Percentiles rank a stretch among this genome's conserved stretches.
phyloP scores from a whole-genome alignment of 768 basidiomycete genomes.

The Suillus sp. region DNA sequence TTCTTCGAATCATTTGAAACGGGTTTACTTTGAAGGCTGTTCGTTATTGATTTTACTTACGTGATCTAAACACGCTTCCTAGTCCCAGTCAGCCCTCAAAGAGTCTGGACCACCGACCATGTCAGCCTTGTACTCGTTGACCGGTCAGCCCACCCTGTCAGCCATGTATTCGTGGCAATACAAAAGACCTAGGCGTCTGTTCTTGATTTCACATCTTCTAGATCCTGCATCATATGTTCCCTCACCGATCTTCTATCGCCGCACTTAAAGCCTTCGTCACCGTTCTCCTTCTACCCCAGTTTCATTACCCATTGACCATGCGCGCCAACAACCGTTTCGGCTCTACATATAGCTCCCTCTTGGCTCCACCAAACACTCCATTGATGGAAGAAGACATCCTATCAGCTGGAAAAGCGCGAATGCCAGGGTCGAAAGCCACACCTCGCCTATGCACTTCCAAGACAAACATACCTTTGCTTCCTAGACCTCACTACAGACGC shows the following conservation, averaged over 20 bases:
- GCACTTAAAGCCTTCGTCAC: constrained; percentile 6
- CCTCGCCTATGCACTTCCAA: neutral
- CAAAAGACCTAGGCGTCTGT: constrained; percentile 10
- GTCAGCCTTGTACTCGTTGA: neutral
- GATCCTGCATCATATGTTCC: constrained; percentile 6
- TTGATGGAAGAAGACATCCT: constrained; percentile 23
- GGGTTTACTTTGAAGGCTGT: neutral
- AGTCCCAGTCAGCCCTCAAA: constrained; percentile 6
- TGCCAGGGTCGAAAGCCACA: constrained; percentile 17
- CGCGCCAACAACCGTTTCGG: constrained; percentile 9
- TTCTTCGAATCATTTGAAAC: neutral
- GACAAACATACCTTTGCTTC: constrained; percentile 19
- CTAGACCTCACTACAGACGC: constrained; percentile 18
- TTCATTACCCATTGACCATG: constrained; percentile 13
- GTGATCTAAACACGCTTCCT: neutral
- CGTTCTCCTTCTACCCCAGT: constrained; percentile 14
- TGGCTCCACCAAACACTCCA: constrained; percentile 16
- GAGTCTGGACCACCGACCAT: neutral
- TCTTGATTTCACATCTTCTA: neutral
- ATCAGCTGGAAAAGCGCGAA: constrained; percentile 26
- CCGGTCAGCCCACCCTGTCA: constrained; percentile 19
- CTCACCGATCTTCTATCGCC: neutral
- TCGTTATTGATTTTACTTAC: constrained; percentile 4
- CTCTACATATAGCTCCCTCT: constrained; percentile 6
- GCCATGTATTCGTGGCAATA: constrained; percentile 11